Evolutionary conservation across 306 rosid species (phyloP).

Genomic region (Erythrophleum fordii): DNA sequence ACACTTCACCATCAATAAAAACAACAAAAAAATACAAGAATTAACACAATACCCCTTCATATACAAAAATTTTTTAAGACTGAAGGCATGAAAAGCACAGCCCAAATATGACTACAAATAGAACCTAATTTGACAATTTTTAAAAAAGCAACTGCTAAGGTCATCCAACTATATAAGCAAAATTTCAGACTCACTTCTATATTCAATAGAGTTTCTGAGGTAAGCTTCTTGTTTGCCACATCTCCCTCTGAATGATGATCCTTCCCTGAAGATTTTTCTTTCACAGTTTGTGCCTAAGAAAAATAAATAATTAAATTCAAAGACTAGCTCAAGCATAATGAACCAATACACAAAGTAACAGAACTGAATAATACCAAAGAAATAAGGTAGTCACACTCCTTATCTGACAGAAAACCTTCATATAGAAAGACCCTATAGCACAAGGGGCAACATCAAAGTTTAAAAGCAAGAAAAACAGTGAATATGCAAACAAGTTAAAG

Average conservation of each 20-base stretch:
- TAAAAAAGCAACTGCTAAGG: neutral
- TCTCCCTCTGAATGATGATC: slow-evolving; percentile 35
- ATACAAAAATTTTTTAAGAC: neutral
- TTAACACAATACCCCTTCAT: neutral
- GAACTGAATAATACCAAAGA: slow-evolving; percentile 58
- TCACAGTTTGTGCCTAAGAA: slow-evolving; percentile 49
- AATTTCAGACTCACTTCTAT: slow-evolving; percentile 51
- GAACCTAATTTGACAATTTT: neutral
- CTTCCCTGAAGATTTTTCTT: slow-evolving; percentile 48
- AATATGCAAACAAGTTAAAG: slow-evolving; percentile 9
- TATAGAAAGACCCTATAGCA: slow-evolving; percentile 75
- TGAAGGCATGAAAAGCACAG: slow-evolving; percentile 25
- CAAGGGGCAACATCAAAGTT: slow-evolving; percentile 30
- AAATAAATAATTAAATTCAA: slow-evolving; percentile 23
- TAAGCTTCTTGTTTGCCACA: slow-evolving; percentile 18
- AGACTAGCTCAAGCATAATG: slow-evolving; percentile 20
- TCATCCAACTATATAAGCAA: slow-evolving; percentile 15
- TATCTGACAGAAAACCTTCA: slow-evolving; percentile 62
- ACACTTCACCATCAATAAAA: slow-evolving; percentile 2
- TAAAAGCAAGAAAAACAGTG: neutral
- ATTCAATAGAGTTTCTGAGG: slow-evolving; percentile 42
- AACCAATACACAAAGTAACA: slow-evolving; percentile 26
- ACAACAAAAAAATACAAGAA: slow-evolving; percentile 1
- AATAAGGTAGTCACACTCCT: slow-evolving; percentile 82
- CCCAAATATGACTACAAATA: slow-evolving; percentile 1